phyloP scores from a whole-genome alignment of 495 filamentous ascomycete genomes.

The Aspergillus saccharolyticus region DNA sequence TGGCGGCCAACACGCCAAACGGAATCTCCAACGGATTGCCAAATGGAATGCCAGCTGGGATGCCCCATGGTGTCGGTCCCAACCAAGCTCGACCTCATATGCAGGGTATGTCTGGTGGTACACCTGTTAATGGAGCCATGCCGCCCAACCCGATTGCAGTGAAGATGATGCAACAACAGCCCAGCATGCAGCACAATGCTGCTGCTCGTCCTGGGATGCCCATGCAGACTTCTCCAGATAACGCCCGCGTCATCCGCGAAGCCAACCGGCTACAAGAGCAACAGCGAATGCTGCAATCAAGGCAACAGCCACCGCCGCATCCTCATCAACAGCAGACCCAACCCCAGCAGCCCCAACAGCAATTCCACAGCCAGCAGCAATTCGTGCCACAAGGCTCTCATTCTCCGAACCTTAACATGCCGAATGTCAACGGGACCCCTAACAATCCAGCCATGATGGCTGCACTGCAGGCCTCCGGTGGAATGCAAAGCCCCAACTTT shows the following conservation, averaged over 20 bases:
- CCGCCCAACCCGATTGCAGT: slow-evolving; percentile 52
- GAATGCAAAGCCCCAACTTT: slow-evolving; percentile 47
- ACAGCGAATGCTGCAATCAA: slow-evolving; percentile 60
- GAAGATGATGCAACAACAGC: slow-evolving; percentile 66
- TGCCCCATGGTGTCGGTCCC: slow-evolving; percentile 30
- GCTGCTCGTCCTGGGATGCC: slow-evolving; percentile 57
- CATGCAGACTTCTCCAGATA: slow-evolving; percentile 48
- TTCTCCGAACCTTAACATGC: slow-evolving; percentile 38
- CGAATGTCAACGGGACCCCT: slow-evolving; percentile 47
- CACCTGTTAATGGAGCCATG: slow-evolving; percentile 44
- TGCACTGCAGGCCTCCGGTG: slow-evolving; percentile 45
- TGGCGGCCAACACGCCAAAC: slow-evolving; percentile 30
- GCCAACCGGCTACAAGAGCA: slow-evolving; percentile 61
- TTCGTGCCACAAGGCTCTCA: slow-evolving; percentile 41
- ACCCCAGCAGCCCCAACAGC: slow-evolving; percentile 36
- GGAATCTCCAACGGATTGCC: slow-evolving; percentile 36
- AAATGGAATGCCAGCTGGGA: slow-evolving; percentile 38
- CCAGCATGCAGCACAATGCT: slow-evolving; percentile 61
- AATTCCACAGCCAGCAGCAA: slow-evolving; percentile 38
- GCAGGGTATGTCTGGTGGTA: slow-evolving; percentile 36
- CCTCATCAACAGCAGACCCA: slow-evolving; percentile 33
- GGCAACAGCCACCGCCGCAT: slow-evolving; percentile 50
- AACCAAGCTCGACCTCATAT: slow-evolving; percentile 39
- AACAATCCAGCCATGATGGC: slow-evolving; percentile 51
- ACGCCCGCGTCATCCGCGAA: slow-evolving; percentile 52